Conservation (phyloP, 306 rosid species). For the Adenanthera pavonina region DNA sequence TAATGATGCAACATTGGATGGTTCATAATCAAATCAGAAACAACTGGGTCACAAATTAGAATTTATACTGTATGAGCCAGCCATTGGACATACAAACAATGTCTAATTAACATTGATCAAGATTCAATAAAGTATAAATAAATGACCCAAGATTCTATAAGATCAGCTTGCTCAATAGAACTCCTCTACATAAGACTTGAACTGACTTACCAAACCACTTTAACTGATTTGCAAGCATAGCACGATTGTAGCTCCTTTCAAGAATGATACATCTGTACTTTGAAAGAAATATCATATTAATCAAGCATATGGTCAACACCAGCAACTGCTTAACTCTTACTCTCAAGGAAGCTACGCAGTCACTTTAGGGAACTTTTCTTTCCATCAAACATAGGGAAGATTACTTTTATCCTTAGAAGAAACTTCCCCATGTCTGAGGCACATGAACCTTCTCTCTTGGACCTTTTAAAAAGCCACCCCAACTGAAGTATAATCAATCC, state of each 20-base stretch:
- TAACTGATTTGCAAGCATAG: slow-evolving; percentile 35
- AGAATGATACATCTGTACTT: not conserved
- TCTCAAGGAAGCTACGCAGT: no score
- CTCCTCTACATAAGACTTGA: slow-evolving; percentile 23
- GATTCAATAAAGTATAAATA: slow-evolving; percentile 25
- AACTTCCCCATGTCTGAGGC: slow-evolving; percentile 34
- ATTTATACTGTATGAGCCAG: not conserved
- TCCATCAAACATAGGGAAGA: slow-evolving; percentile 33
- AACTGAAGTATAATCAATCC: slow-evolving; percentile 29
- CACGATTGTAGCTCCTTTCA: slow-evolving; percentile 22
- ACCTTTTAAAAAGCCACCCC: slow-evolving; percentile 35
- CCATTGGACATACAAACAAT: slow-evolving; percentile 21
- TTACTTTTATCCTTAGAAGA: slow-evolving; percentile 7
- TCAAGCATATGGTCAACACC: no score
- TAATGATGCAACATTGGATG: slow-evolving; percentile 6
- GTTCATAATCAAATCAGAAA: slow-evolving; percentile 1
- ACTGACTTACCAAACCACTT: slow-evolving; percentile 36
- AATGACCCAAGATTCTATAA: slow-evolving; percentile 29
- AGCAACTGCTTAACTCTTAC: no score
- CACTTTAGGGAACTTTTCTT: slow-evolving; percentile 28
- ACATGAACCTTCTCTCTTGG: slow-evolving; percentile 37
- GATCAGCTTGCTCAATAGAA: slow-evolving; percentile 29
- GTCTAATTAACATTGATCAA: slow-evolving; percentile 26
- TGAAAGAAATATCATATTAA: slow-evolving; percentile 10
- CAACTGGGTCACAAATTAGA: not conserved